A percentile compares a stretch with the other conserved stretches of the same genome.
These are phyloP conservation scores for Fraxinus angustifolia DNA, from an alignment of 305 asterid species.

Conservation along the genomic window DNA sequence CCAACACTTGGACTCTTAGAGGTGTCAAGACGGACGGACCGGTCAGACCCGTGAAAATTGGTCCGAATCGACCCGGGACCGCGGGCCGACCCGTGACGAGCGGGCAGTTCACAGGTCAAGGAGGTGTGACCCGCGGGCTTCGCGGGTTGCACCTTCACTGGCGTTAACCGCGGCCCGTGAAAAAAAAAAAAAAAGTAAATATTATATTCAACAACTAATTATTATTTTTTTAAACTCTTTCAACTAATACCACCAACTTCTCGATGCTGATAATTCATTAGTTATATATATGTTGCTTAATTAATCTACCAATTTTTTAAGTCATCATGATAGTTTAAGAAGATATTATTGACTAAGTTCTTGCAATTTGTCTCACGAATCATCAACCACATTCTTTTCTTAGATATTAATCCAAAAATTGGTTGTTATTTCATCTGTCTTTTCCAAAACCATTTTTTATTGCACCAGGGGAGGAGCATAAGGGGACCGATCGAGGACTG, in stretches of 20 bases:
- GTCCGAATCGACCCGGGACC: too few species aligned
- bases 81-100: too few species aligned
- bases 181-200: too few species aligned
- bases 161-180: too few species aligned
- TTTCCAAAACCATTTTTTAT: not conserved
- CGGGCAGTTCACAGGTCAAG: too few species aligned
- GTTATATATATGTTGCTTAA: not conserved
- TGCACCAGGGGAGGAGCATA: not conserved
- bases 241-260: constrained; percentile 17
- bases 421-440: constrained; percentile 29
- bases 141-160: too few species aligned
- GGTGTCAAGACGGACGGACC: too few species aligned
- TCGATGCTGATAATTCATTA: not conserved
- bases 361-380: not conserved
- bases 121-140: too few species aligned
- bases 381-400: constrained; percentile 25
- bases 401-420: constrained; percentile 18
- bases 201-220: not conserved
- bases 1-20: too few species aligned
- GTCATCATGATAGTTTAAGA: constrained; percentile 4
- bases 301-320: constrained; percentile 4
- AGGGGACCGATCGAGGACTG: too few species aligned
- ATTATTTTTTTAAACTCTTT: constrained; percentile 1
- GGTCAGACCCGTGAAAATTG: too few species aligned
- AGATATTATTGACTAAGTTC: constrained; percentile 14